These are phyloP conservation scores for Fagus crenata DNA, from an alignment of 306 rosid species.

Conservation along the genomic window DNA sequence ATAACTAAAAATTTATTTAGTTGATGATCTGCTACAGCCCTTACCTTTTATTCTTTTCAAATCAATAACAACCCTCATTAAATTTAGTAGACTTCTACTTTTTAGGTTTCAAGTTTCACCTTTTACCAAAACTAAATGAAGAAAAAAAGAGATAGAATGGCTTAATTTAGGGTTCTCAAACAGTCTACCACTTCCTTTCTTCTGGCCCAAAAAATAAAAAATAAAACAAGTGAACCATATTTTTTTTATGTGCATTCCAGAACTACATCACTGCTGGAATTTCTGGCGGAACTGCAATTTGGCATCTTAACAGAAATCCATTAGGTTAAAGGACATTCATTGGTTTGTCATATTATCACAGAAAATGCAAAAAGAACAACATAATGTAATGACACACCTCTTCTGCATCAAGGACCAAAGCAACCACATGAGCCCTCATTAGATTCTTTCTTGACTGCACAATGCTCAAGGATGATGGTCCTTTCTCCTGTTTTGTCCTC, in stretches of 20 bases:
- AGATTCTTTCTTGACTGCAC: constrained; percentile 90
- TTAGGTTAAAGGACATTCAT: background rate
- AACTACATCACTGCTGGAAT: background rate
- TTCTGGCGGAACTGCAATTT: constrained; percentile 13
- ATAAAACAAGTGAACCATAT: background rate
- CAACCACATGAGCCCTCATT: constrained; percentile 92
- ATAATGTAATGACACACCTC: constrained; percentile 53
- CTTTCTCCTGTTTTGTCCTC: constrained; percentile 81
- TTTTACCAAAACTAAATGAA: background rate
- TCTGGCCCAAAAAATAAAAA: too few relatives aligned
- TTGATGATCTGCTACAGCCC: background rate
- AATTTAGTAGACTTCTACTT: background rate
- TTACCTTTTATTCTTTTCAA: background rate
- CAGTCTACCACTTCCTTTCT: background rate
- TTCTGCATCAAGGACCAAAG: constrained; percentile 90
- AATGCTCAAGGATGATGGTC: constrained; percentile 91
- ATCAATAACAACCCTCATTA: background rate
- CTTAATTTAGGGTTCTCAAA: background rate
- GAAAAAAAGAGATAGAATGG: background rate
- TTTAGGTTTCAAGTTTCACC: background rate
- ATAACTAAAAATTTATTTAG: background rate
- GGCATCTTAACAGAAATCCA: constrained; percentile 5
- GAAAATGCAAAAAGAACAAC: constrained; percentile 10
- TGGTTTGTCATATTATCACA: constrained; percentile 10
- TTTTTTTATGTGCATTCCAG: background rate